Conservation (phyloP, 495 filamentous ascomycete species). For the Neurospora terricola region DNA sequence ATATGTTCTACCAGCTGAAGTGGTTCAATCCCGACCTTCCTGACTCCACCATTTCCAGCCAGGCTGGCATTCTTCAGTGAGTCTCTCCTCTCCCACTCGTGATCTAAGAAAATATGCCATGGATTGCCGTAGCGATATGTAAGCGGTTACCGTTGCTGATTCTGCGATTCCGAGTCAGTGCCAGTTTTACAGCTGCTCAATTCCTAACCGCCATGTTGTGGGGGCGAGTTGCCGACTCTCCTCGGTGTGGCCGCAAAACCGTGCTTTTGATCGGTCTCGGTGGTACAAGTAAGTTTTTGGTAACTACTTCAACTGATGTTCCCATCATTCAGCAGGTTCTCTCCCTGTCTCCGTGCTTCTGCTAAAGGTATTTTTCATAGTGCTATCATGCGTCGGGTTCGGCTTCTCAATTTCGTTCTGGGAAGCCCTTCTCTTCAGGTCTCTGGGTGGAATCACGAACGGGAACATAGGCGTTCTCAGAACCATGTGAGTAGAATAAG, state of each 20-base stretch:
- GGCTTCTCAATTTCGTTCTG: constrained; percentile 65
- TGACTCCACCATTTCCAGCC: constrained; percentile 59
- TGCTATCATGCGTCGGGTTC: constrained; percentile 65
- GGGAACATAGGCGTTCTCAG: constrained; percentile 75
- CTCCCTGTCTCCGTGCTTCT: background rate
- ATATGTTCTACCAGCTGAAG: constrained; percentile 72
- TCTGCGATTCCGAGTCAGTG: constrained; percentile 16
- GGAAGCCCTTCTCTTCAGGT: constrained; percentile 64
- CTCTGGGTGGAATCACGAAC: constrained; percentile 67
- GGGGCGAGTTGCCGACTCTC: constrained; percentile 66
- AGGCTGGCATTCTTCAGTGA: constrained; percentile 63
- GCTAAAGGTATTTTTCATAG: constrained; percentile 13
- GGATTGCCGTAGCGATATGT: background rate
- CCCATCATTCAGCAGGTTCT: background rate
- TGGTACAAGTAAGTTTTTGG: constrained; percentile 44
- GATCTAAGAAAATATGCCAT: background rate
- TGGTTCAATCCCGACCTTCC: constrained; percentile 57
- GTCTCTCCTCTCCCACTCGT: background rate
- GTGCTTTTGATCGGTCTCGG: constrained; percentile 66
- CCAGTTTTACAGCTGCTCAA: constrained; percentile 72
- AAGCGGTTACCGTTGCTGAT: background rate
- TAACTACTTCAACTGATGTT: background rate
- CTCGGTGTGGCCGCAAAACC: constrained; percentile 60
- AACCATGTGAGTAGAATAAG: constrained; percentile 45
- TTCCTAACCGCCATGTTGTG: constrained; percentile 79